Conservation (phyloP, 2,329 filamentous ascomycete genomes). For the Albifimbria verrucaria region DNA sequence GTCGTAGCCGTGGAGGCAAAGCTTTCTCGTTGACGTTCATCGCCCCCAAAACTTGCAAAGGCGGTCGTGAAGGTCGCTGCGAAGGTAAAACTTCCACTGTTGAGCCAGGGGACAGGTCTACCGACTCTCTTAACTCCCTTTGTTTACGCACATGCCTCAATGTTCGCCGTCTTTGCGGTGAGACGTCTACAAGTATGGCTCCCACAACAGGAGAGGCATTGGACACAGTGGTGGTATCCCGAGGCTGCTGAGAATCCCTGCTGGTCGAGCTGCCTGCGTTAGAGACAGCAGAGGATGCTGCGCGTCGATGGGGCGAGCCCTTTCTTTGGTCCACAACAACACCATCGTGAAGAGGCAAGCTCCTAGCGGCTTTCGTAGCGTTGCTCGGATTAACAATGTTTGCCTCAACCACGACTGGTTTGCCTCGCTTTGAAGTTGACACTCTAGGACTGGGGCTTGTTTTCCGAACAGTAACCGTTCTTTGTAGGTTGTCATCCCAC, state of each 20-base stretch:
- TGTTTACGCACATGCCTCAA: slow-evolving; percentile 61
- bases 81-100: slow-evolving; percentile 8
- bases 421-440: slow-evolving; percentile 18
- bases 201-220: slow-evolving; percentile 55
- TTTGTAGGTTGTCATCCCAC: slow-evolving; percentile 52
- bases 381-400: slow-evolving; percentile 46
- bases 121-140: slow-evolving; percentile 44
- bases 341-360: slow-evolving; percentile 43
- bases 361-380: slow-evolving; percentile 47
- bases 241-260: slow-evolving; percentile 46
- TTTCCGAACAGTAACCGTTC: slow-evolving; percentile 53
- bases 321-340: slow-evolving; percentile 25
- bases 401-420: slow-evolving; percentile 44
- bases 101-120: slow-evolving; percentile 9
- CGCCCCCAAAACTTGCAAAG: slow-evolving; percentile 1
- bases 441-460: slow-evolving; percentile 27
- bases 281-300: slow-evolving; percentile 26
- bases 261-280: slow-evolving; percentile 36
- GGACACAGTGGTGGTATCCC: slow-evolving; percentile 53
- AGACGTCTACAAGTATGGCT: slow-evolving; percentile 52
- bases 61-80: neutral
- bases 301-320: slow-evolving; percentile 19
- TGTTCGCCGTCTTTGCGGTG: slow-evolving; percentile 46
- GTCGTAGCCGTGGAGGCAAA: slow-evolving; percentile 44
- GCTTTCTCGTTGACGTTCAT: slow-evolving; percentile 32